A percentile compares a stretch with the other conserved stretches of the same genome.
Evolutionary conservation across 768 basidiomycete species (phyloP).

Genomic region (Tricholoma furcatifolium): DNA sequence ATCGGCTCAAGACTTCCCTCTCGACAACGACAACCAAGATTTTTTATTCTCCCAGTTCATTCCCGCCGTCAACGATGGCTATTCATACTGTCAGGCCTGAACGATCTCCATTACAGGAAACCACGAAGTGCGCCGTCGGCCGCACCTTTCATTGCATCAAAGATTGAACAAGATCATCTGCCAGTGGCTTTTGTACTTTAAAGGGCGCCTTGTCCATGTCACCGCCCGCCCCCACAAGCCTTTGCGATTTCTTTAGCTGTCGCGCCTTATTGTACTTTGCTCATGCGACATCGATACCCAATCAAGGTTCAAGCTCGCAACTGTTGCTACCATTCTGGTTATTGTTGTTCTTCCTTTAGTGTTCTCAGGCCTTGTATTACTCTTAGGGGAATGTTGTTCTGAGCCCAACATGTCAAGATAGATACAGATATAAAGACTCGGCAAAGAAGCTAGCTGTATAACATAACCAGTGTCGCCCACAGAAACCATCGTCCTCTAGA

Average conservation of each 20-base stretch:
- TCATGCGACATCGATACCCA: too few relatives aligned
- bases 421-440: conserved; percentile 3
- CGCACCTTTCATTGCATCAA: not conserved
- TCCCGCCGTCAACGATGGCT: not conserved
- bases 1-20: not conserved
- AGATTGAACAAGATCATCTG: not conserved
- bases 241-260: too few relatives aligned
- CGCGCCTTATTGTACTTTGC: not conserved
- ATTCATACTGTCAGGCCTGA: not conserved
- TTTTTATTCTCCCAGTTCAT: not conserved
- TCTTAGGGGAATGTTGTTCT: conserved; percentile 7
- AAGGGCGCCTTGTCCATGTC: not conserved
- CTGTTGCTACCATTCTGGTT: too few relatives aligned
- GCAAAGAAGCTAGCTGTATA: not conserved
- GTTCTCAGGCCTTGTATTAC: not conserved
- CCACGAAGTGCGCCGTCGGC: not conserved
- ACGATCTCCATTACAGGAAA: not conserved
- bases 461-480: not conserved
- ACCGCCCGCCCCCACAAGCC: not conserved
- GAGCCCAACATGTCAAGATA: not conserved
- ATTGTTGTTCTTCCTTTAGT: conserved; percentile 3
- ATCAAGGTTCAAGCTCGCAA: too few relatives aligned
- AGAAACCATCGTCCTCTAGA: not conserved
- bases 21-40: not conserved
- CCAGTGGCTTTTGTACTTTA: conserved; percentile 2